Base-by-base conservation (phyloP, 2,329 filamentous ascomycete genomes). In the Falciphora oryzae region DNA sequence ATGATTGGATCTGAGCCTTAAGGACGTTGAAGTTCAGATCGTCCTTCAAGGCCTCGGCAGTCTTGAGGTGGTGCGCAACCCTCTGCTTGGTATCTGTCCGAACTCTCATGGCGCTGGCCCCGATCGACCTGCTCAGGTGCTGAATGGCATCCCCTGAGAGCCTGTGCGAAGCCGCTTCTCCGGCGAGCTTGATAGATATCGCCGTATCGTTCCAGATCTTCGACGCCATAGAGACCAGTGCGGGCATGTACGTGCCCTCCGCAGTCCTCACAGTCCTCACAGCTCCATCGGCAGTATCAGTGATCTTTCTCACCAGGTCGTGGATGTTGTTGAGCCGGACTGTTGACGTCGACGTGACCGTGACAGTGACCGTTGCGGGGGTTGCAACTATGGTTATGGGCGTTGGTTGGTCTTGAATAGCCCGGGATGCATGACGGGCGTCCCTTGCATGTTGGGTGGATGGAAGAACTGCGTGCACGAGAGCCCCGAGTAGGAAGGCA, bases 1-100 rank as follows among this genome's bases (percentile, higher is more conserved):
- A 85, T 18, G 85, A 85, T 58, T 76, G 76, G 31, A 88, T 76
- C 70, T 86, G 85, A 18, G 85, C 68, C 66, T 78, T 80, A 27
- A 80, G 68, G 4, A 79, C 75, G 8, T 73, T 69, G 0, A 78
- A 78, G 65, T 79, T 78, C 73, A 77, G 74, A 65, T 79, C 77
- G 67, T 81, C 77, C 67, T 78, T 76, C 59, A 81, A 79, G 68
- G 81, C 56, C 62, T 59, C 53, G 13, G 56, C 62, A 57, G 56
- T n/a, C n/a, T 50, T 44, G 25, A 63, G 6, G 16, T 63, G 56
- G 10, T 44, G 61, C 31, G 61, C n/a, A 27, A 63, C 11, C 50
- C n/a, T 57, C 22, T 57, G 44, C 53, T 63, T 27, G 14, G 56
- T 22, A 27, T 63, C 50, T n/a, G 25, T 27, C 53, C 50, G 61